phyloP scores from a whole-genome alignment of 768 basidiomycete species.

The Podaxis sp. region DNA sequence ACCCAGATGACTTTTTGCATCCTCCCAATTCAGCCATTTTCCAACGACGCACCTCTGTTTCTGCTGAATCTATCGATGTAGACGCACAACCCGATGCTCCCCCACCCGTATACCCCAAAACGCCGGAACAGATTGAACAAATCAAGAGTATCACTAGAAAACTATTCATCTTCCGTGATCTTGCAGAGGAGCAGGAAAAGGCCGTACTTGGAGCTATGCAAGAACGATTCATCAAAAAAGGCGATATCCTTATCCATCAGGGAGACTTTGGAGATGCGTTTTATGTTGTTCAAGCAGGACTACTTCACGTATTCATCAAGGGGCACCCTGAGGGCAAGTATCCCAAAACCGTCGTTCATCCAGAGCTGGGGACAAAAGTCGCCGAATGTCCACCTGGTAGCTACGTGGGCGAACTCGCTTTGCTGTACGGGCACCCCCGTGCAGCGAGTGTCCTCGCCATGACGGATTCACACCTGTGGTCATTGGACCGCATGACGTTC shows the following conservation, averaged over 20 bases:
- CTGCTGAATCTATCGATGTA: conserved; percentile 93
- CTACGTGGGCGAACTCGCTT: conserved; percentile 93
- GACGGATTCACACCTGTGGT: conserved; percentile 85
- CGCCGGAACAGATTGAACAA: conserved; percentile 78
- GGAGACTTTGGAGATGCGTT: conserved; percentile 97
- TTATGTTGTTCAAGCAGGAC: conserved; percentile 92
- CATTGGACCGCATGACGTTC: conserved; percentile 96
- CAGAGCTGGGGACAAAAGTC: conserved; percentile 77
- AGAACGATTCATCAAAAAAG: conserved; percentile 67
- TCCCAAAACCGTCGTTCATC: conserved; percentile 62
- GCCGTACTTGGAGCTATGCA: conserved; percentile 96
- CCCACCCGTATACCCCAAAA: conserved; percentile 76
- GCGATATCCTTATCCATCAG: conserved; percentile 93
- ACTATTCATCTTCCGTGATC: conserved; percentile 93
- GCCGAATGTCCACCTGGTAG: conserved; percentile 80
- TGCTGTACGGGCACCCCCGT: conserved; percentile 98
- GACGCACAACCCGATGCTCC: conserved; percentile 63
- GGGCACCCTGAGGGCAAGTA: conserved; percentile 44
- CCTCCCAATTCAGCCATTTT: conserved; percentile 76
- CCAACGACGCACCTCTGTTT: conserved; percentile 91
- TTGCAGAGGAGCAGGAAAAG: conserved; percentile 93
- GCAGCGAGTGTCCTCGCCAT: conserved; percentile 91
- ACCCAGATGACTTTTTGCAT: conserved; percentile 65
- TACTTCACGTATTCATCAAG: conserved; percentile 75
- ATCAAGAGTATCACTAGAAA: conserved; percentile 85